Evolutionary conservation across 352 stramenopile genomes (phyloP), one percentile per base, ranked within the genome.

Genomic region (Phytophthora fragariae): DNA sequence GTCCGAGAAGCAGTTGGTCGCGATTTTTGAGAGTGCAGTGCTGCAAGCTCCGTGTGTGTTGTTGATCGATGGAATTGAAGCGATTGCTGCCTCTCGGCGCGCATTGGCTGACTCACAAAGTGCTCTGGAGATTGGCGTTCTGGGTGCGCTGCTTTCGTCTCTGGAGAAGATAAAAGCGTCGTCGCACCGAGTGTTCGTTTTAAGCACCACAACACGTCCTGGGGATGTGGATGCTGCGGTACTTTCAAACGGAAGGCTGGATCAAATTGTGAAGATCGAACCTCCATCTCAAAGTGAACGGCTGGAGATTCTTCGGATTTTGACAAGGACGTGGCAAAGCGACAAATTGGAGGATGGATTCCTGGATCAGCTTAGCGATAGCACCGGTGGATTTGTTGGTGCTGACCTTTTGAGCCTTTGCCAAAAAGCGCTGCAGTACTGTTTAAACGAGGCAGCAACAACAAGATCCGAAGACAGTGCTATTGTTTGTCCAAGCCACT

Each of bases 361-460:
- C 56, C 70, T 99, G 10, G 81, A 88, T 39, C 85, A 96, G 62
- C 79, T 99, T 17, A 98, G 97, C 35, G 86, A 98, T 46, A 87
- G 97, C 53, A 99, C 97, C 0, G 96, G 99, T 57, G 98, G 98
- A 19, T 99, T 98, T 76, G 97, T 97, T 10, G 90, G 88, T 11
- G 91, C 92, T 5, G 92, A 97, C 69, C 67, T 97, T 2, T 72
- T 97, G 11, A 88, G 82, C 70, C 62, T 97, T 49, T 94, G 85
- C 27, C 89, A 94, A 46, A 90, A 89, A 60, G 79, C 88, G 19
- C 72, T 94, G 8, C 87, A 95, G 76, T 54, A 64, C 17, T 89
- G 75, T 62, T 41, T 94, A 54, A 92, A 88, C n/a, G 77, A 90
- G 53, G 44, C 59, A 11, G 33, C 39, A 11, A 61, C 44, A 46